A percentile compares a stretch with the other conserved stretches of the same genome.
These are phyloP conservation scores for Primulina eburnea DNA, from an alignment of 257 asterid species.

Conservation along the genomic window DNA sequence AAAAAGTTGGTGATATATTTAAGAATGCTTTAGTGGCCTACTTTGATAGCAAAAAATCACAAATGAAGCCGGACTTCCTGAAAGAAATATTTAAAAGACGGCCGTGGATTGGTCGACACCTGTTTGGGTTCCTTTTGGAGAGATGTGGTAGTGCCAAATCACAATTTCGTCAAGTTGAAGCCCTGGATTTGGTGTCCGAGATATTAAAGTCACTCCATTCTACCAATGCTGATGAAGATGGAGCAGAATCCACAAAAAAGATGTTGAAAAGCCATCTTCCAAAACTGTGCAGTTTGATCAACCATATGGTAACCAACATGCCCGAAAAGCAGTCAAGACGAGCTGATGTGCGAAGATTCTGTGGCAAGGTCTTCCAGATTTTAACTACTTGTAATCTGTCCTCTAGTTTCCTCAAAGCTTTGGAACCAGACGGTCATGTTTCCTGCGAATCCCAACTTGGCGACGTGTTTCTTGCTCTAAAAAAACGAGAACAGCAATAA, in stretches of 20 bases:
- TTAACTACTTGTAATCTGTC: constrained; percentile 36
- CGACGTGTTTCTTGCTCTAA: constrained; percentile 51
- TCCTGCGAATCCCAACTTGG: constrained; percentile 70
- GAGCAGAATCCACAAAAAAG: constrained; percentile 28
- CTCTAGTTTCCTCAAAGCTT: constrained; percentile 41
- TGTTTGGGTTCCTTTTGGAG: constrained; percentile 73
- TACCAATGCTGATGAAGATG: constrained; percentile 30
- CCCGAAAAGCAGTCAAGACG: constrained; percentile 83
- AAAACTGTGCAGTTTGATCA: constrained; percentile 45
- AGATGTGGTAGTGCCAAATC: constrained; percentile 66
- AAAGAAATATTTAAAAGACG: constrained; percentile 68
- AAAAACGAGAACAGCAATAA: constrained; percentile 33
- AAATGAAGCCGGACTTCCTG: constrained; percentile 72
- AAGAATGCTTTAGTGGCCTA: constrained; percentile 49
- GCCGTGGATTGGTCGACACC: constrained; percentile 69
- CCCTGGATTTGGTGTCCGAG: constrained; percentile 69
- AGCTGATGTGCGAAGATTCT: constrained; percentile 80
- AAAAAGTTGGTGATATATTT: constrained; percentile 50
- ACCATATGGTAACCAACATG: constrained; percentile 61
- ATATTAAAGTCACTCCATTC: constrained; percentile 45
- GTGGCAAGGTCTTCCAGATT: constrained; percentile 67
- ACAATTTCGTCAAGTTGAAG: constrained; percentile 78
- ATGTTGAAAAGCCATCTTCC: constrained; percentile 51
- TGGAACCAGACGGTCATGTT: constrained; percentile 55
- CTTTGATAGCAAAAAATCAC: constrained; percentile 83